Evolutionary conservation across 805 yeast genomes (phyloP).

Genomic region (Starmerella floris): DNA sequence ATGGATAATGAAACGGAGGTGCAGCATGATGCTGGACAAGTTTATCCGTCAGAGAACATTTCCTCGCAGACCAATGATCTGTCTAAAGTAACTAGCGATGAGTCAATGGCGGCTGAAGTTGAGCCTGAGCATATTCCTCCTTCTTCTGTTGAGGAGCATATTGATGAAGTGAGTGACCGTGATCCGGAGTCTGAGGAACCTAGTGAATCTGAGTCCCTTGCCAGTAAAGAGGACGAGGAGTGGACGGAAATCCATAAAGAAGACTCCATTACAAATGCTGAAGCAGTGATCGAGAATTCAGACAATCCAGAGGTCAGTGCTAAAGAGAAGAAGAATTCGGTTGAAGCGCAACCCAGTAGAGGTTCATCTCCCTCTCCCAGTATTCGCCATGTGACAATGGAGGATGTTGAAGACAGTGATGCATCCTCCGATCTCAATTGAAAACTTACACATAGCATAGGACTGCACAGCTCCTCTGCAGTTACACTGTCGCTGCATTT

Average conservation of each 20-base stretch:
- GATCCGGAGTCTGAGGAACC: background rate
- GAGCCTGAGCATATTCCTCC: too few relatives aligned
- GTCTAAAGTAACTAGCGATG: background rate
- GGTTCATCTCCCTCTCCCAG: background rate
- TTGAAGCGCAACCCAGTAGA: background rate
- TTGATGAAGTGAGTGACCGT: background rate
- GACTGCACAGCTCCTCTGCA: too few relatives aligned
- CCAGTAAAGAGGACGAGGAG: background rate
- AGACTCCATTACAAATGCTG: background rate
- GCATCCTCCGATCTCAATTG: background rate
- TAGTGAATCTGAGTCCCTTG: background rate
- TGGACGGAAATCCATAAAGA: background rate
- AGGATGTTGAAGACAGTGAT: constrained; percentile 14
- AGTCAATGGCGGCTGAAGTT: too few relatives aligned
- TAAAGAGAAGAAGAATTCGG: too few relatives aligned
- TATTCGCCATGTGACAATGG: constrained; percentile 15
- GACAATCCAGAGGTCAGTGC: too few relatives aligned
- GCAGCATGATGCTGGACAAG: background rate
- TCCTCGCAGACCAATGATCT: background rate
- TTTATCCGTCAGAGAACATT: too few relatives aligned
- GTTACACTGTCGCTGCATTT: too few relatives aligned
- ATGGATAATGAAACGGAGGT: background rate
- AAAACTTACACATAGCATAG: too few relatives aligned
- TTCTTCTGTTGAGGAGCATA: background rate
- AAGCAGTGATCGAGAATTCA: background rate